phyloP scores from a whole-genome alignment of 768 basidiomycete genomes.

The Arthromyces matolae region DNA sequence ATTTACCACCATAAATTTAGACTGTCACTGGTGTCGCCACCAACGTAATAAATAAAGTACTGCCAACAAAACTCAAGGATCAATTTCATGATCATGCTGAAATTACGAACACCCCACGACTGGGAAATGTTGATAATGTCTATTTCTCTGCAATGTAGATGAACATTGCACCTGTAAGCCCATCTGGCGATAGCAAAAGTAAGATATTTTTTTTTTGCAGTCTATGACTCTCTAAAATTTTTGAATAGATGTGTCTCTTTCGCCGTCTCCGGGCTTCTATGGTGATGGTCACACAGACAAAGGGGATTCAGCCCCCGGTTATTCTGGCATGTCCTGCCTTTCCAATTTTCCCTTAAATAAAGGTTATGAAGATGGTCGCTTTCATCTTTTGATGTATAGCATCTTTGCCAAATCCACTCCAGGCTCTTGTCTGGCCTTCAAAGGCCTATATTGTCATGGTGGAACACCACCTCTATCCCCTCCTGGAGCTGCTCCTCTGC shows the following conservation, averaged over 20 bases:
- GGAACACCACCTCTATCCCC: slow-evolving; percentile 13
- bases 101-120: slow-evolving; percentile 5
- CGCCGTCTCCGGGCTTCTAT: slow-evolving; percentile 11
- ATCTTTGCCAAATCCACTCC: slow-evolving; percentile 7
- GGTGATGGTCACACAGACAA: slow-evolving; percentile 10
- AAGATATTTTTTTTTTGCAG: not conserved
- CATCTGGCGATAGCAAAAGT: slow-evolving; percentile 1
- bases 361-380: slow-evolving; percentile 15
- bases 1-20: not conserved
- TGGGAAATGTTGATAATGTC: not conserved
- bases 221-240: not conserved
- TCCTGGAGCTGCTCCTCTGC: not conserved
- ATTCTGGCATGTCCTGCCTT: slow-evolving; percentile 6
- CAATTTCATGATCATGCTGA: not conserved
- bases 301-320: slow-evolving; percentile 6
- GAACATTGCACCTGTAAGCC: not conserved
- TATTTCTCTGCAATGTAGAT: slow-evolving; percentile 2
- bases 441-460: slow-evolving; percentile 13
- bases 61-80: not conserved
- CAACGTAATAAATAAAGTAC: not conserved
- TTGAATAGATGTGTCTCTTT: slow-evolving; percentile 3
- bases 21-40: not conserved
- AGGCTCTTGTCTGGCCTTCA: slow-evolving; percentile 5
- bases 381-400: slow-evolving; percentile 15
- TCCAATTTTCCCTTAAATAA: slow-evolving; percentile 1